These are phyloP conservation scores for Clitoria ternatea DNA, from an alignment of 306 rosid genomes.

Conservation along the genomic window DNA sequence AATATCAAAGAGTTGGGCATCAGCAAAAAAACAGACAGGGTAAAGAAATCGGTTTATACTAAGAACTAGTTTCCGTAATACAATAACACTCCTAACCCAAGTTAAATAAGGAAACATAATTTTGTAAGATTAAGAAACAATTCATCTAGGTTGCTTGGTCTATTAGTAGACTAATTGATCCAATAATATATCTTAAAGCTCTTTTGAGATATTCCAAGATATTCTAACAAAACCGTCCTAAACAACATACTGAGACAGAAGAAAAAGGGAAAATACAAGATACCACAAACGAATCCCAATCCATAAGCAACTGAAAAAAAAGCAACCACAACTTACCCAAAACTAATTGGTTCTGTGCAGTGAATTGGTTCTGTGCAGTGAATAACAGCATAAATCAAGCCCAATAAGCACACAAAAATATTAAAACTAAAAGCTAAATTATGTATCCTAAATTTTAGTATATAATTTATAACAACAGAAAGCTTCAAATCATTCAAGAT, in stretches of 20 bases:
- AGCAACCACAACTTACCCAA: background rate
- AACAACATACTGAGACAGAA: background rate
- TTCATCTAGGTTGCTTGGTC: background rate
- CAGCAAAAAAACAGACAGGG: background rate
- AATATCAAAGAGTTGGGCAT: background rate
- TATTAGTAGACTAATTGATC: background rate
- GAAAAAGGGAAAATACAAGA: background rate
- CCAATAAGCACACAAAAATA: constrained; percentile 3
- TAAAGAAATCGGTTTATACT: background rate
- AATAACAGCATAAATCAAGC: background rate
- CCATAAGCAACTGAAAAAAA: background rate
- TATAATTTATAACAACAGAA: background rate
- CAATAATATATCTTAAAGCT: background rate
- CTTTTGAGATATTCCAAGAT: background rate
- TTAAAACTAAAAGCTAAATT: background rate
- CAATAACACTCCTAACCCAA: background rate
- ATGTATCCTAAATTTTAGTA: constrained; percentile 3
- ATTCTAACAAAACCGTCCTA: background rate
- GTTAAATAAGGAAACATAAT: background rate
- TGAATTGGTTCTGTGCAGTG: background rate
- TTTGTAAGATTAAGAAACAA: background rate
- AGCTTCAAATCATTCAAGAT: constrained; percentile 1
- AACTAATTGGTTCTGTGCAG: background rate
- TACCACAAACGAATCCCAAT: background rate
- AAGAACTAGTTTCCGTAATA: background rate